Evolutionary conservation across 352 stramenopile genomes (phyloP).

Genomic region (Phytophthora cajani): DNA sequence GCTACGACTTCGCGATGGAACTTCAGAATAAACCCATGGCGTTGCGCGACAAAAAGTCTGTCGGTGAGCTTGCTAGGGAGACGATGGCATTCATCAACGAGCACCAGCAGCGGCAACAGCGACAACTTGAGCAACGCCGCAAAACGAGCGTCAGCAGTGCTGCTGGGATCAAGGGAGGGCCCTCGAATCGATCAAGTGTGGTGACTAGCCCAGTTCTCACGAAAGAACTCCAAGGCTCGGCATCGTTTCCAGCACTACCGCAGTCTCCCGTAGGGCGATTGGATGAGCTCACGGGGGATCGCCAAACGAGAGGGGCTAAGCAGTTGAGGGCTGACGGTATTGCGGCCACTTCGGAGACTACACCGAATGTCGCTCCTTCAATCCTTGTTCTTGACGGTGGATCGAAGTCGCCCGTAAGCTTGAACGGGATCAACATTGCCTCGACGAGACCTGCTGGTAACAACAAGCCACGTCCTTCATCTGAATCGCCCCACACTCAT

Average conservation of each 20-base stretch:
- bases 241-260: conserved; percentile 29
- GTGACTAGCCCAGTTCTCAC: conserved; percentile 8
- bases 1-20: conserved; percentile 64
- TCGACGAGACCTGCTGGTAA: conserved; percentile 42
- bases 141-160: conserved; percentile 6
- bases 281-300: neutral
- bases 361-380: neutral
- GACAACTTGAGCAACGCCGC: conserved; percentile 17
- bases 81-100: conserved; percentile 65
- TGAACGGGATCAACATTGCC: conserved; percentile 42
- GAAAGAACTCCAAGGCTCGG: conserved; percentile 4
- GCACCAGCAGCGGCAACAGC: conserved; percentile 30
- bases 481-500: conserved; percentile 12
- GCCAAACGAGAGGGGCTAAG: neutral
- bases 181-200: neutral
- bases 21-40: conserved; percentile 44
- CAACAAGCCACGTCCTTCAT: conserved; percentile 14
- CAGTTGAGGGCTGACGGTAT: neutral
- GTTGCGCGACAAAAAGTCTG: conserved; percentile 51
- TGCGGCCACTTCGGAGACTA: neutral
- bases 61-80: conserved; percentile 68
- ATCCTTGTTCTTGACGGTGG: conserved; percentile 24
- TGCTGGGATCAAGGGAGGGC: conserved; percentile 4
- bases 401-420: conserved; percentile 25
- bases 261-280: conserved; percentile 18